phyloP scores from a whole-genome alignment of 805 yeast genomes.

The Yamadazyma philogaea region DNA sequence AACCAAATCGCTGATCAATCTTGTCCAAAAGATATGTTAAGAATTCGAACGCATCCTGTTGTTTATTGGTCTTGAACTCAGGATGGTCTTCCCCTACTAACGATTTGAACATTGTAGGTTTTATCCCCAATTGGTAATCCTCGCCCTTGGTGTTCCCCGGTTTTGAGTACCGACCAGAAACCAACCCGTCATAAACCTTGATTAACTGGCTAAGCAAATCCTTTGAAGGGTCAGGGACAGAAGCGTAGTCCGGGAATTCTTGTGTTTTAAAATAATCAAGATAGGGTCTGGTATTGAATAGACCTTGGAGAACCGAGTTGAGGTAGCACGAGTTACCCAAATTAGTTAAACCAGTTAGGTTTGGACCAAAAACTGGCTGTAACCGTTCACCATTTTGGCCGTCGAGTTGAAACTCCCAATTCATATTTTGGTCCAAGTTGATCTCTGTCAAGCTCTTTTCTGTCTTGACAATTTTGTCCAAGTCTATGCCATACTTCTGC shows the following conservation, averaged over 20 bases:
- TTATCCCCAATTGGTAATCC: constrained; percentile 70
- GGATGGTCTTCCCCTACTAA: constrained; percentile 73
- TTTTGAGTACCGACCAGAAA: constrained; percentile 67
- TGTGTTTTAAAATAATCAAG: constrained; percentile 37
- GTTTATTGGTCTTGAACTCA: constrained; percentile 83
- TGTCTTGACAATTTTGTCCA: constrained; percentile 55
- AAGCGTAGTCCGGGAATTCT: constrained; percentile 25
- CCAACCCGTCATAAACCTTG: constrained; percentile 76
- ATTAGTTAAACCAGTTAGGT: constrained; percentile 80
- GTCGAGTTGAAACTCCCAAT: constrained; percentile 88
- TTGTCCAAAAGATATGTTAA: constrained; percentile 63
- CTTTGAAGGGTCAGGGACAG: constrained; percentile 48
- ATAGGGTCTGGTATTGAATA: constrained; percentile 47
- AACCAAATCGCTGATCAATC: constrained; percentile 47
- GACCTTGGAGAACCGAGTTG: constrained; percentile 72
- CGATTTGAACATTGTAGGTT: constrained; percentile 72
- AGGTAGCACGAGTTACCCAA: constrained; percentile 92
- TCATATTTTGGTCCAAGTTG: constrained; percentile 87
- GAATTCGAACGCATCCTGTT: constrained; percentile 95
- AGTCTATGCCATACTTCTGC: constrained; percentile 64
- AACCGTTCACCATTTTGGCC: constrained; percentile 65
- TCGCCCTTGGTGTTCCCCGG: constrained; percentile 46
- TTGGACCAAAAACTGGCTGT: constrained; percentile 68
- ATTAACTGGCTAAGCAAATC: constrained; percentile 73
- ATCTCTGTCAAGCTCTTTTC: constrained; percentile 87